Evolutionary conservation across 1,284 basidiomycete species (phyloP), one percentile per base, ranked within the genome.

Genomic region (Rhodofomes roseus): DNA sequence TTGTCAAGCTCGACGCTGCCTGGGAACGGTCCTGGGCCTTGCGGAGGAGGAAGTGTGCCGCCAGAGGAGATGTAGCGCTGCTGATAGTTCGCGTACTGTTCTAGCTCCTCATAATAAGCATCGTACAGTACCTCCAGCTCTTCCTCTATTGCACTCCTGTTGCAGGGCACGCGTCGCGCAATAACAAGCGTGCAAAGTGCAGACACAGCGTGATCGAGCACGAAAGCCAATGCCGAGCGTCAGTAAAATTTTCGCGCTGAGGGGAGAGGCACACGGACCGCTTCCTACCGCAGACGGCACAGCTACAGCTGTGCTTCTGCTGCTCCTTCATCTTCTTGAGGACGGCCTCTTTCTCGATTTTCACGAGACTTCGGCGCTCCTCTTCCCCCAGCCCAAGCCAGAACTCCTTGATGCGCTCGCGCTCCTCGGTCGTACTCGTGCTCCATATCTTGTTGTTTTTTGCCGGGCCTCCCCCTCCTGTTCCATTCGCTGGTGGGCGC

Each of bases 121-220:
- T 97, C 95, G 83, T 99, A 98, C 77, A 98, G 89, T 80, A 95
- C 93, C 81, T 98, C 94, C 75, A 99, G 89, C 82, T 99, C 96
- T 79, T 95, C 93, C 82, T 98, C 97, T 79, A 99, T 98, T 68
- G 96, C 95, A 79, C 90, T 88, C 67, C 93, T 94, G 72, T 71
- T 59, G 61, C 61, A 61, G 54, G 0, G 53, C 54, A 55, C 58
- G 59, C 50, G 60, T 58, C 57, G 44, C 54, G 59, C 43, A 50
- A 34, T 46, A 59, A 54, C 55, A 40, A 50, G 62, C 55, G 61
- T 61, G 68, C 62, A 62, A 56, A 63, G 44, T 56, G 60, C 60
- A 55, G 61, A 63, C 48, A 60, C 60, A 29, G 27, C 46, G 60
- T 58, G 52, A 62, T 56, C 23, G 60, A 16, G 59, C 46, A 55